Base-by-base conservation (phyloP, 768 basidiomycete genomes). In the Postia placenta region DNA sequence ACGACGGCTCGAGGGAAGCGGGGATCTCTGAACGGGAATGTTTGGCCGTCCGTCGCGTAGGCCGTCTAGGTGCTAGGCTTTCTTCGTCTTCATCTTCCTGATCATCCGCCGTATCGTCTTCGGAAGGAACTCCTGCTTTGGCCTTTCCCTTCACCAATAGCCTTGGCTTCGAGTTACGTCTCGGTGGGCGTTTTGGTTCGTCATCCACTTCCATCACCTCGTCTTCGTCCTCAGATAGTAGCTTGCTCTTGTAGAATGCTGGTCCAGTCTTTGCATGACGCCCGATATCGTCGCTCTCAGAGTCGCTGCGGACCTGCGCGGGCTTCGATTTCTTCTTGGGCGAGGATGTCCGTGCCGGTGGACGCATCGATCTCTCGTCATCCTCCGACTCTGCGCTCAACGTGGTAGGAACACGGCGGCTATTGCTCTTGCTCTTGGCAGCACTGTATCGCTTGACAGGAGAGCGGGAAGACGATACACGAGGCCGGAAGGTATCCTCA, bases 151-250 rank as follows among this genome's bases (percentile, higher is more conserved):
- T 39, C 9, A 22, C 15, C 38, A 6, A 17, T 14, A 39, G 38
- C 7, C 38, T 22, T 39, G 12, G 38, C 38, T 22, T 39, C 9
- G 9, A 7, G 11, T 9, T 19, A 9, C 17, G 7, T 9, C 20
- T 7, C 9, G 12, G 38, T 19, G 12, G 12, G 7, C 6, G 38
- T 11, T 39, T 39, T 9, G 12, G 38, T 22, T 25, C 26, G 5
- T 23, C 6, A 3, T 37, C 42, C 28, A 25, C 30, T 20, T 24
- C 25, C 33, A 45, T 27, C 4, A 2, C 48, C 37, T 56, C 55
- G 11, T 56, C 45, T 15, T 56, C 51, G 6, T 4, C 48, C n/a
- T 56, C 51, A 5, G 55, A 44, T 15, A 50, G 45, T n/a, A 56
- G 55, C 23, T 49, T 49, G 38, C 38, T 7, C 20, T 9, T 22